Base-by-base conservation (phyloP, 2,329 filamentous ascomycete genomes). In the Trichophyton benhamiae region DNA sequence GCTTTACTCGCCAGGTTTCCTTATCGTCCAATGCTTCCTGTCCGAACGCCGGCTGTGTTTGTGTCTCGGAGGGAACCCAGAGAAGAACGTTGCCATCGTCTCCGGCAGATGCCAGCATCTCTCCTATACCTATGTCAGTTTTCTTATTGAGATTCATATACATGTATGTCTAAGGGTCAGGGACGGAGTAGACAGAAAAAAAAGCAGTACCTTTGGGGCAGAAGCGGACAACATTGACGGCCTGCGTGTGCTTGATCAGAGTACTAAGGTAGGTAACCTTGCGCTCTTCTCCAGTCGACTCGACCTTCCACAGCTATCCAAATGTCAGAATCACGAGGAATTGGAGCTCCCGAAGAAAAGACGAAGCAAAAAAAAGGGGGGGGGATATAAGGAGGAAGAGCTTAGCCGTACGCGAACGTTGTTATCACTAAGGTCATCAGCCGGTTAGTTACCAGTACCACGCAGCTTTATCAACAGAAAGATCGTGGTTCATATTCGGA, bases 171-270 rank as follows among this genome's bases (percentile, higher is more conserved):
- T 20, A 53, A n/a, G 6, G 17, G 41, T 5, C 3, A 7, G 15
- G 58, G 22, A 63, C 20, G 49, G 25, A 17, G 30, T 36, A 17
- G 6, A 33, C 36, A 33, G n/a, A n/a, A 30, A 69, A 30, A 69
- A 78, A 62, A 30, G 27, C 1, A 27, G 27, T 80, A 95, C 91
- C 92, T 82, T 89, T 89, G 25, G 94, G 94, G 69, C 89, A 89
- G 85, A 94, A 99, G 69, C 94, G 85, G 59, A 99, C 94, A 44
- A 99, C 94, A 78, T 99, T 99, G 68, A 99, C 94, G 52, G 94
- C 91, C 75, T 97, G 92, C 22, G 91, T 95, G 75, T 99, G 94
- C 73, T 96, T 96, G 64, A 86, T 81, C 60, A 99, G 82, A 1
- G 92, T 96, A 13, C 91, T 91, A 41, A 99, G 81, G 72, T 97